These are phyloP conservation scores for Sporothrix pallida DNA, from an alignment of 2,329 filamentous ascomycete genomes.

Conservation along the genomic window DNA sequence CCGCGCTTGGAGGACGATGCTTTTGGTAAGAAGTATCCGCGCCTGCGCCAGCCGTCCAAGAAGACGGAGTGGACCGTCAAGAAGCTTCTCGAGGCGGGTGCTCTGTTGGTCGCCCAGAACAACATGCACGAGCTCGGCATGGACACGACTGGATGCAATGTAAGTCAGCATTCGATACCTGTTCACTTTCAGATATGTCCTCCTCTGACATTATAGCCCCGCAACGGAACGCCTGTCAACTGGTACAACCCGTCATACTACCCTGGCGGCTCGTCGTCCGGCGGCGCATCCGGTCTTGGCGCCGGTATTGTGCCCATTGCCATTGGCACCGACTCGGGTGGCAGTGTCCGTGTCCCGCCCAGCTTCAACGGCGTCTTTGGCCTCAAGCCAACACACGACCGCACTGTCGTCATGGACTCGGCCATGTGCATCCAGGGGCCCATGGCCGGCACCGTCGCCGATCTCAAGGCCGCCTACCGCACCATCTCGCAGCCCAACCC, in stretches of 20 bases:
- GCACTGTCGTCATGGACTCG: slow-evolving; percentile 63
- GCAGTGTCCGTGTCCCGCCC: slow-evolving; percentile 74
- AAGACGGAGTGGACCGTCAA: slow-evolving; percentile 72
- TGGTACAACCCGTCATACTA: slow-evolving; percentile 79
- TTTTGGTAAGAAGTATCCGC: slow-evolving; percentile 56
- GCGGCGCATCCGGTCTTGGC: slow-evolving; percentile 72
- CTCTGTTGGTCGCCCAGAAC: slow-evolving; percentile 75
- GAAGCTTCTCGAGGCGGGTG: slow-evolving; percentile 75
- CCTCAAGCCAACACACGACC: slow-evolving; percentile 77
- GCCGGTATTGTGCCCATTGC: slow-evolving; percentile 76
- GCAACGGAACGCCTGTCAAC: slow-evolving; percentile 76
- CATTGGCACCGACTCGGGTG: slow-evolving; percentile 75
- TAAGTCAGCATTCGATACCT: slow-evolving; percentile 40
- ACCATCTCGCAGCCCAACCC: slow-evolving; percentile 77
- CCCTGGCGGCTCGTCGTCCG: slow-evolving; percentile 80
- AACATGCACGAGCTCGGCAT: slow-evolving; percentile 83
- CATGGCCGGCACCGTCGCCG: slow-evolving; percentile 74
- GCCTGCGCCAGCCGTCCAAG: slow-evolving; percentile 56
- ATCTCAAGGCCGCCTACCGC: slow-evolving; percentile 82
- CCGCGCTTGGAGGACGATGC: slow-evolving; percentile 43
- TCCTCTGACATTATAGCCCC: slow-evolving; percentile 49
- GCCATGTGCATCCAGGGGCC: slow-evolving; percentile 72
- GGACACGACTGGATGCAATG: slow-evolving; percentile 84
- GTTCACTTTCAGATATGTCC: too few relatives aligned
- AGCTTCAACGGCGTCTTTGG: slow-evolving; percentile 82